Percentiles rank a stretch among this genome's conserved stretches.
Evolutionary conservation across 1,284 basidiomycete genomes (phyloP).

Genomic region (Pseudozyma pruni): DNA sequence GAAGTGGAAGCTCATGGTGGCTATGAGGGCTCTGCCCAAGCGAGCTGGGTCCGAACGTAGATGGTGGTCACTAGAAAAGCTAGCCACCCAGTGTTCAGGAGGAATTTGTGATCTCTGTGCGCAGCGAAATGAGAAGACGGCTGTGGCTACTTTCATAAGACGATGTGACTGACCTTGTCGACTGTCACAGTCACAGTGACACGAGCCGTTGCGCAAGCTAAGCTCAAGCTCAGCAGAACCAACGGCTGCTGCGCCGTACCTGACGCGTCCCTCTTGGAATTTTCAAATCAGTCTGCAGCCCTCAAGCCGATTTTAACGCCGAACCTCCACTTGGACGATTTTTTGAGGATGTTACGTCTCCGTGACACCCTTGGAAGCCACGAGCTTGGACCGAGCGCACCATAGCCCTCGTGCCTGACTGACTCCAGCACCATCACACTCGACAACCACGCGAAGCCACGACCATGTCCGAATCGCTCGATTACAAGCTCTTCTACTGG

Average conservation of each 20-base stretch:
- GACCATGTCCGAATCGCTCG: constrained; percentile 19
- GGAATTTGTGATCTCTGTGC: too few relatives aligned
- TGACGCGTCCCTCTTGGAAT: constrained; percentile 6
- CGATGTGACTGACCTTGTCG: too few relatives aligned
- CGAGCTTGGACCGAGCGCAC: background rate
- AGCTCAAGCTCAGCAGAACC: background rate
- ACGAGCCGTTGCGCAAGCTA: too few relatives aligned
- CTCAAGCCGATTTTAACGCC: constrained; percentile 8
- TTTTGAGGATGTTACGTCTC: background rate
- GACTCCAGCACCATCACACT: too few relatives aligned
- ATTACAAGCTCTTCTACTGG: constrained; percentile 58
- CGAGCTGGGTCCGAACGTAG: background rate
- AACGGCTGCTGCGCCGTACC: background rate
- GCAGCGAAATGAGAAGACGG: too few relatives aligned
- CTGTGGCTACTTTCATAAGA: too few relatives aligned
- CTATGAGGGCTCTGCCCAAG: background rate
- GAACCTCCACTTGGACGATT: constrained; percentile 10
- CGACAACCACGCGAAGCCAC: background rate
- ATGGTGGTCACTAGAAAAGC: too few relatives aligned
- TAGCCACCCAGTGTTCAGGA: background rate
- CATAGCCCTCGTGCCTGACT: too few relatives aligned
- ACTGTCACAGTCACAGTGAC: too few relatives aligned
- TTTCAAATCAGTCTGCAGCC: background rate
- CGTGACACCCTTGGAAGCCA: too few relatives aligned
- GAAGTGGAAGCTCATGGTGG: constrained; percentile 51